Percentiles rank a stretch among this genome's conserved stretches.
phyloP scores from a whole-genome alignment of 176 grass and related monocot genomes.

The Triticum dicoccoides region DNA sequence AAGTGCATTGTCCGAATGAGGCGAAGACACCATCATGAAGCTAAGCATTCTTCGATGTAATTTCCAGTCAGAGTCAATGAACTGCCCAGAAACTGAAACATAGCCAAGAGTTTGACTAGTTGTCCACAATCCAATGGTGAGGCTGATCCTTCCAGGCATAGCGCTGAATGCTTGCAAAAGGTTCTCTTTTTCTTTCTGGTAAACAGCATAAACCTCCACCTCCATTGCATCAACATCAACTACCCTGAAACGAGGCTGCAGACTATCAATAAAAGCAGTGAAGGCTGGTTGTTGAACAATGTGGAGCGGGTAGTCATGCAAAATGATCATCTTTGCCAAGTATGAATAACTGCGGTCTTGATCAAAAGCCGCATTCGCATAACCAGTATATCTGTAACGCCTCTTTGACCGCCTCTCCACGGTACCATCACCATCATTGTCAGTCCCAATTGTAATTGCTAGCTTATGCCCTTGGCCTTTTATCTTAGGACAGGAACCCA shows the following conservation, averaged over 20 bases:
- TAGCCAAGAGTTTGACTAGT: constrained; percentile 76
- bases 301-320: constrained; percentile 64
- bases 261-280: constrained; percentile 50
- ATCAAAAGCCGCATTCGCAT: constrained; percentile 54
- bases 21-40: constrained; percentile 80
- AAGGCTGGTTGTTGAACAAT: constrained; percentile 67
- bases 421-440: constrained; percentile 20
- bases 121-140: constrained; percentile 63
- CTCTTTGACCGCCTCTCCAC: constrained; percentile 48
- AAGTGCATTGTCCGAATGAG: constrained; percentile 71
- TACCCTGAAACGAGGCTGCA: constrained; percentile 63
- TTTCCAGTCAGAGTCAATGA: constrained; percentile 65
- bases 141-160: constrained; percentile 61
- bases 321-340: constrained; percentile 55
- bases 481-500: constrained; percentile 61
- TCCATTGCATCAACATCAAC: constrained; percentile 54
- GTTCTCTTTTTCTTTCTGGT: constrained; percentile 54
- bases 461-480: constrained; percentile 37
- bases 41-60: constrained; percentile 60
- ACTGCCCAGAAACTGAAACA: constrained; percentile 57
- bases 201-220: constrained; percentile 54
- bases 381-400: constrained; percentile 54
- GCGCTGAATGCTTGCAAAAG: constrained; percentile 43
- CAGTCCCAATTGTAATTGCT: constrained; percentile 11
- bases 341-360: constrained; percentile 35